phyloP scores from a whole-genome alignment of 179 eudicot genomes.

The Silene noctiflora region DNA sequence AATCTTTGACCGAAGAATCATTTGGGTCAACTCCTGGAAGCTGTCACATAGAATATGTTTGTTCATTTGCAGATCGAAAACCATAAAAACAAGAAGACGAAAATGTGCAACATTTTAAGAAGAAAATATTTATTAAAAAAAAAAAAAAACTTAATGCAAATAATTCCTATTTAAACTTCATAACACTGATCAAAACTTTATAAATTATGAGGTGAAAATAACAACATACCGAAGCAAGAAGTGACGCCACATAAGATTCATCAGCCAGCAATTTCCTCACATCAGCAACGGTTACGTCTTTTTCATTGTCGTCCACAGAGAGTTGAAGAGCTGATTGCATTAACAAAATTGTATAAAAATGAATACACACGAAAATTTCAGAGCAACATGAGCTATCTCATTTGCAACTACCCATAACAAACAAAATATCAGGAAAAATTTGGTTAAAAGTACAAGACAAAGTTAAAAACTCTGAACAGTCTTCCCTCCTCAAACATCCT shows the following conservation, averaged over 20 bases:
- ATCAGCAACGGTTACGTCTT: constrained; percentile 65
- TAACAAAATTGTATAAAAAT: neutral
- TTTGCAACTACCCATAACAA: neutral
- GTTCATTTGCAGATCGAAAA: neutral
- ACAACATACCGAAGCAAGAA: constrained; percentile 72
- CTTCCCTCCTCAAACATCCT: neutral
- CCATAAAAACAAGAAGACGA: neutral
- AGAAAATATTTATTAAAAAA: neutral
- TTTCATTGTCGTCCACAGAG: constrained; percentile 66
- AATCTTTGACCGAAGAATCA: constrained; percentile 84
- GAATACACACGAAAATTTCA: neutral
- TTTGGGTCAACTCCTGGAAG: constrained; percentile 98
- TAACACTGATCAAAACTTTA: neutral
- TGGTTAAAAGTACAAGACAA: neutral
- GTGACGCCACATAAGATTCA: constrained; percentile 75
- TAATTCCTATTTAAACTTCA: neutral
- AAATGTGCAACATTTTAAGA: neutral
- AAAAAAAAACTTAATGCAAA: neutral
- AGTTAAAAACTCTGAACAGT: neutral
- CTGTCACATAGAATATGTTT: constrained; percentile 39
- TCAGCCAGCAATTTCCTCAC: constrained; percentile 72
- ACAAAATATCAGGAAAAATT: neutral
- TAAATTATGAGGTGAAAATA: neutral
- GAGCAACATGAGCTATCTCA: neutral
- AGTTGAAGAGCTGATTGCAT: constrained; percentile 76